Evolutionary conservation across 2,329 filamentous ascomycete species (phyloP).

Genomic region (Chaetomium globosum): DNA sequence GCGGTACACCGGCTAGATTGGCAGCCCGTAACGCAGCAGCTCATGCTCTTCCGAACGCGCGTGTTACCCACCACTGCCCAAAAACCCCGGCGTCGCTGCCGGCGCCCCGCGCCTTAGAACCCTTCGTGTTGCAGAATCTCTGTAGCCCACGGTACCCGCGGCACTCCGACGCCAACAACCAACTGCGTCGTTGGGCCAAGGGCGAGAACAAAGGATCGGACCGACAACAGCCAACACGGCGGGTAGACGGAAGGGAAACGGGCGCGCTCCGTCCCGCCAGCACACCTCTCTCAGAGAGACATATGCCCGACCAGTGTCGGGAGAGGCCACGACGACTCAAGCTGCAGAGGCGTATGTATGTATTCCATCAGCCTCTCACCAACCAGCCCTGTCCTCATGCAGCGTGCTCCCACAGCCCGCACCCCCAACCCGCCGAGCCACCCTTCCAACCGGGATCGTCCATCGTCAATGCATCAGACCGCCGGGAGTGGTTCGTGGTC

Average conservation of each 20-base stretch:
- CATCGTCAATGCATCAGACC: background rate
- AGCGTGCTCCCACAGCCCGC: background rate
- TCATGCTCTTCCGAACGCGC: background rate
- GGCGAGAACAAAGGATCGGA: background rate
- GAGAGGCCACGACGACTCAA: background rate
- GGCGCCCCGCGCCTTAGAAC: no score
- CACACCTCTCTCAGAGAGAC: background rate
- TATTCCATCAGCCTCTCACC: no score
- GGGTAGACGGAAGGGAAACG: background rate
- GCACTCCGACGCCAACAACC: background rate
- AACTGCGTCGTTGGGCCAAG: background rate
- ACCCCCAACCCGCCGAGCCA: background rate
- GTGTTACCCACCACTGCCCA: slow-evolving; percentile 3
- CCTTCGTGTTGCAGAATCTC: no score
- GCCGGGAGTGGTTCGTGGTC: background rate
- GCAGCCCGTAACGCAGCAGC: background rate
- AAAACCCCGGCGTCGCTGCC: background rate
- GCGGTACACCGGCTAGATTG: background rate
- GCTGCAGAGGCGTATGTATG: no score
- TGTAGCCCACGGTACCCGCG: background rate
- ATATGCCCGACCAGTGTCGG: background rate
- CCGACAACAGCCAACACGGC: background rate
- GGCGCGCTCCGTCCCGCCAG: background rate
- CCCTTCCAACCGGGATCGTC: background rate
- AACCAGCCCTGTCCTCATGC: background rate